These are phyloP conservation scores for Metschnikowia continentalis DNA, from an alignment of 805 yeast genomes.

Conservation along the genomic window DNA sequence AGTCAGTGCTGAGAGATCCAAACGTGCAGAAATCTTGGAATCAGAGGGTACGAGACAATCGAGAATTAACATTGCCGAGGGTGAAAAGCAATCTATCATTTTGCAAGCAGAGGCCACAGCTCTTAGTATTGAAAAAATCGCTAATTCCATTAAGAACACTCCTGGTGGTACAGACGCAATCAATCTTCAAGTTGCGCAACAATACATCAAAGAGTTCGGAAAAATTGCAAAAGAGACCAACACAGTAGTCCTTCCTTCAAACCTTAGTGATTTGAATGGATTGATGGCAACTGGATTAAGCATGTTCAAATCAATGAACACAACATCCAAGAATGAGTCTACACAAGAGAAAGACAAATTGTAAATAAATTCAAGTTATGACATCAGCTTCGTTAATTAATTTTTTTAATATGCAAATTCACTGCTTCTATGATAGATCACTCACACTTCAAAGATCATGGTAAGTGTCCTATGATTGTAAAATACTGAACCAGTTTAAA, in stretches of 20 bases:
- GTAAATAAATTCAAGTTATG: slow-evolving; percentile 4
- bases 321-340: slow-evolving; percentile 1
- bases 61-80: slow-evolving; percentile 63
- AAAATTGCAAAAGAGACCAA: slow-evolving; percentile 79
- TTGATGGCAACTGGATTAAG: slow-evolving; percentile 76
- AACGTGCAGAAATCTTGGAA: slow-evolving; percentile 63
- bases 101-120: slow-evolving; percentile 72
- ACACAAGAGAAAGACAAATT: background rate
- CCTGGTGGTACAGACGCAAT: slow-evolving; percentile 77
- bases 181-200: slow-evolving; percentile 74
- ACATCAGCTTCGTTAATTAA: slow-evolving; percentile 3
- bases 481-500: background rate
- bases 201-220: slow-evolving; percentile 76
- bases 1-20: slow-evolving; percentile 82
- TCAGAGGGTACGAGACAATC: slow-evolving; percentile 67
- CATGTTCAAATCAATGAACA: slow-evolving; percentile 53
- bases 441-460: background rate
- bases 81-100: slow-evolving; percentile 67
- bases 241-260: slow-evolving; percentile 73
- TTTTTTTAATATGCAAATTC: background rate
- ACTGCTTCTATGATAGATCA: background rate
- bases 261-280: slow-evolving; percentile 67
- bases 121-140: slow-evolving; percentile 58
- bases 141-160: slow-evolving; percentile 62
- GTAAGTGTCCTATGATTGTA: background rate